Conservation (phyloP, 495 filamentous ascomycete species). For the Paragyromitra xinjiangensis region DNA sequence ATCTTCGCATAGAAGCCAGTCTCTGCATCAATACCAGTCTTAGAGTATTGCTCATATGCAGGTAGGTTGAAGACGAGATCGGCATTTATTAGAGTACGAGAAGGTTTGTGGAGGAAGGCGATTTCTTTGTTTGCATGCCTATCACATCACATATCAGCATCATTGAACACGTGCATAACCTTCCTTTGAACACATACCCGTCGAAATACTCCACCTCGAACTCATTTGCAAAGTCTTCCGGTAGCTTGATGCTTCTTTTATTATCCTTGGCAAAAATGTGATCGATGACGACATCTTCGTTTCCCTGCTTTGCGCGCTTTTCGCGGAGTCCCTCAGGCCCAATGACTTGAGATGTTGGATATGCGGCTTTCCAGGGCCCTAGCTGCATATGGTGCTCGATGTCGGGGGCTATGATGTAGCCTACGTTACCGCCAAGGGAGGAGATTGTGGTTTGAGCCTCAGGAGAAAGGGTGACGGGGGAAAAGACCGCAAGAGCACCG, state of each 20-base stretch:
- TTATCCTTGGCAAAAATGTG: slow-evolving; percentile 71
- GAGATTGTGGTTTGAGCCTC: slow-evolving; percentile 74
- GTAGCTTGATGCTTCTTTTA: slow-evolving; percentile 66
- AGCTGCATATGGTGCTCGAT: slow-evolving; percentile 94
- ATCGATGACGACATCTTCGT: slow-evolving; percentile 73
- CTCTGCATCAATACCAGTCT: slow-evolving; percentile 64
- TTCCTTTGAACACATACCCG: slow-evolving; percentile 53
- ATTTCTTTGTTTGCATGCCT: slow-evolving; percentile 83
- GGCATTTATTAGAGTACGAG: slow-evolving; percentile 81
- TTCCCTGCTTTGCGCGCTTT: slow-evolving; percentile 73
- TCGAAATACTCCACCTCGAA: slow-evolving; percentile 87
- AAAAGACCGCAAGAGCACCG: slow-evolving; percentile 87
- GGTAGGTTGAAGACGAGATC: slow-evolving; percentile 94
- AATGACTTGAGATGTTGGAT: slow-evolving; percentile 78
- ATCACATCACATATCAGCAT: background rate
- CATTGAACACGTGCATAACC: background rate
- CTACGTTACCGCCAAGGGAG: slow-evolving; percentile 74
- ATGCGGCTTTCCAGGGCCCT: slow-evolving; percentile 80
- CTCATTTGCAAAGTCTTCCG: slow-evolving; percentile 81
- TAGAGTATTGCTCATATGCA: slow-evolving; percentile 82
- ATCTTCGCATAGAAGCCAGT: slow-evolving; percentile 71
- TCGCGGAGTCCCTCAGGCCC: slow-evolving; percentile 86
- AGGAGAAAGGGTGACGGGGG: slow-evolving; percentile 81
- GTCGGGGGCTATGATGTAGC: slow-evolving; percentile 86
- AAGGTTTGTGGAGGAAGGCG: slow-evolving; percentile 82